phyloP scores from a whole-genome alignment of 1,284 basidiomycete genomes.

The Ustilago curta region DNA sequence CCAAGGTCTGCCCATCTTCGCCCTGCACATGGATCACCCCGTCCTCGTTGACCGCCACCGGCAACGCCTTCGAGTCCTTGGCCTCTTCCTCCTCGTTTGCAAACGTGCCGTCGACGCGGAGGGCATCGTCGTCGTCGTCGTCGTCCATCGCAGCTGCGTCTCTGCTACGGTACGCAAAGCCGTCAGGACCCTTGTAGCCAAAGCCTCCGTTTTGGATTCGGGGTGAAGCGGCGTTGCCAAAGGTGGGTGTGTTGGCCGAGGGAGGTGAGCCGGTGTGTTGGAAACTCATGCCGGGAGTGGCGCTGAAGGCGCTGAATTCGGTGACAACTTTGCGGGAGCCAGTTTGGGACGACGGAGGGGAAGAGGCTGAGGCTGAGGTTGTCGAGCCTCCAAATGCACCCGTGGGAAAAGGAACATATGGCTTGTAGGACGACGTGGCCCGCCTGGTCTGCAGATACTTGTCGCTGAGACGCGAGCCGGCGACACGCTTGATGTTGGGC shows the following conservation, averaged over 20 bases:
- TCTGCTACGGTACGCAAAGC: conserved; percentile 38
- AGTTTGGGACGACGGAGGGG: conserved; percentile 9
- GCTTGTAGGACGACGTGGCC: conserved; percentile 54
- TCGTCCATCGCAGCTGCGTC: conserved; percentile 53
- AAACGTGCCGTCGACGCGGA: conserved; percentile 44
- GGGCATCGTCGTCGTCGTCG: conserved; percentile 61
- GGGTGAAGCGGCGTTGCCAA: conserved; percentile 20
- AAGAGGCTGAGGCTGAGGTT: not conserved
- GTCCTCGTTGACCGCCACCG: conserved; percentile 47
- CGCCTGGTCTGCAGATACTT: conserved; percentile 61
- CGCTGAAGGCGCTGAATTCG: conserved; percentile 62
- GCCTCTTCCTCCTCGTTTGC: conserved; percentile 33
- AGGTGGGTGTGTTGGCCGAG: conserved; percentile 16
- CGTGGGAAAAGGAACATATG: conserved; percentile 50
- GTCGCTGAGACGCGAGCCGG: conserved; percentile 63
- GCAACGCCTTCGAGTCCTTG: conserved; percentile 31
- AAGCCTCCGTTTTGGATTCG: conserved; percentile 31
- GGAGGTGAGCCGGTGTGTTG: conserved; percentile 48
- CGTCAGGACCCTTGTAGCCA: conserved; percentile 33
- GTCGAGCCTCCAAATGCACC: conserved; percentile 18
- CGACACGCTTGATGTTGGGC: conserved; percentile 79
- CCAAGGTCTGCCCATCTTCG: conserved; percentile 64
- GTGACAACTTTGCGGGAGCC: conserved; percentile 57
- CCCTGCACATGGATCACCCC: conserved; percentile 61
- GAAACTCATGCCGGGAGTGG: conserved; percentile 59